phyloP scores from a whole-genome alignment of 1,284 basidiomycete genomes.

The Inonotus hispidus region DNA sequence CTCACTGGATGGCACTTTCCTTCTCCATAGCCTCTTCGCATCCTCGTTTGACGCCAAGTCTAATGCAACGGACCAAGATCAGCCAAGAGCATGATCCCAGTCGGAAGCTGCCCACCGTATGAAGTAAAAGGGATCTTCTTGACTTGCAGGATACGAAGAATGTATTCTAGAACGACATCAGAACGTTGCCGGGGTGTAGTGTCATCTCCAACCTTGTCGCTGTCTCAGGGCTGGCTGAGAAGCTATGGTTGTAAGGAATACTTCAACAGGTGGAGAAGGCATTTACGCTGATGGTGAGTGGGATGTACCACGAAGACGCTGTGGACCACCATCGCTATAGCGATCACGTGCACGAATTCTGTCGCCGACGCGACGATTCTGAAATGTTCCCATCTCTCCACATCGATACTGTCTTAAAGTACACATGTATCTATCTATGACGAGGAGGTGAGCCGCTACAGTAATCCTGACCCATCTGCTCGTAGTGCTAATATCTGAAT shows the following conservation, averaged over 20 bases:
- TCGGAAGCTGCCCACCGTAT: slow-evolving; percentile 32
- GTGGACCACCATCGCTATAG: too few relatives aligned
- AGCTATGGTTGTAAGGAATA: slow-evolving; percentile 81
- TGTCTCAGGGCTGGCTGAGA: slow-evolving; percentile 70
- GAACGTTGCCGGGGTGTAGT: neutral
- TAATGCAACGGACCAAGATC: neutral
- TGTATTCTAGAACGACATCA: slow-evolving; percentile 45
- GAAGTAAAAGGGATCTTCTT: slow-evolving; percentile 77
- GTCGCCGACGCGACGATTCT: too few relatives aligned
- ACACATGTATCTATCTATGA: too few relatives aligned
- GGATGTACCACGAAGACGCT: too few relatives aligned
- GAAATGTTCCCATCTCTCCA: too few relatives aligned
- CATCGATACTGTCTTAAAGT: too few relatives aligned
- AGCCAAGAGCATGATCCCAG: neutral
- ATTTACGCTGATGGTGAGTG: too few relatives aligned
- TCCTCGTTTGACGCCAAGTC: slow-evolving; percentile 78
- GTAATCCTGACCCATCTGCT: too few relatives aligned
- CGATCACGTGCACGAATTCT: too few relatives aligned
- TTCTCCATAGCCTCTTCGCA: slow-evolving; percentile 72
- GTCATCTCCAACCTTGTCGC: slow-evolving; percentile 49
- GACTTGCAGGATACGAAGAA: slow-evolving; percentile 71
- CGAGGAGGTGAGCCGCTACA: too few relatives aligned
- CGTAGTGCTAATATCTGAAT: too few relatives aligned
- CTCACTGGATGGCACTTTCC: slow-evolving; percentile 66
- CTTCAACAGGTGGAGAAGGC: slow-evolving; percentile 71